These are phyloP conservation scores for Leccinum incarnatum DNA, from an alignment of 768 basidiomycete species.

Conservation along the genomic window DNA sequence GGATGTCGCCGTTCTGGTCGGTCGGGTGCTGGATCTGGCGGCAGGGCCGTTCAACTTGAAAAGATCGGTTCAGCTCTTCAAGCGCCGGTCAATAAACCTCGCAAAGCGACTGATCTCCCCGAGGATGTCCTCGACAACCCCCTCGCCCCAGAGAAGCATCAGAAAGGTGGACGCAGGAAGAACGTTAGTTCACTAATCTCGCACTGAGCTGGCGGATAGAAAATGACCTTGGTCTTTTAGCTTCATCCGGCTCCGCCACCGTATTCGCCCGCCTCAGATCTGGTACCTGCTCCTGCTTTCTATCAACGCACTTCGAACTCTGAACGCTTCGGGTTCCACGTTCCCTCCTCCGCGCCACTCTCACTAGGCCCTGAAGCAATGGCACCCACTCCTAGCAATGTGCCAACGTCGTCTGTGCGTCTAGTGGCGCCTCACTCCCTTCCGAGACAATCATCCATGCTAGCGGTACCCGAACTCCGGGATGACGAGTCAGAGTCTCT, in stretches of 20 bases:
- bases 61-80: neutral
- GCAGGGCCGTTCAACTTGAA: neutral
- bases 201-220: neutral
- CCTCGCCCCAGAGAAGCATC: neutral
- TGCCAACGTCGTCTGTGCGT: no score
- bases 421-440: neutral
- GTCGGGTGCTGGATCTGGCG: neutral
- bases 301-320: neutral
- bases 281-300: neutral
- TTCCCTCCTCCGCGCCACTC: neutral
- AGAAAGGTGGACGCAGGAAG: neutral
- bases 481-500: neutral
- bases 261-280: neutral
- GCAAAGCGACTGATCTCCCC: neutral
- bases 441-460: neutral
- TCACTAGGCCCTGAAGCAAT: no score
- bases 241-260: neutral
- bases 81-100: neutral
- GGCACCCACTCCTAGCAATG: neutral
- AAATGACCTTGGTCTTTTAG: neutral
- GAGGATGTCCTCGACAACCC: neutral
- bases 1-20: neutral
- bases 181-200: neutral
- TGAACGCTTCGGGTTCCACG: neutral
- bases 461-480: neutral